Evolutionary conservation across 1,139 yeast genomes (phyloP), one percentile per base, ranked within the genome.

Genomic region (Kurtzmaniella quercitrusa): DNA sequence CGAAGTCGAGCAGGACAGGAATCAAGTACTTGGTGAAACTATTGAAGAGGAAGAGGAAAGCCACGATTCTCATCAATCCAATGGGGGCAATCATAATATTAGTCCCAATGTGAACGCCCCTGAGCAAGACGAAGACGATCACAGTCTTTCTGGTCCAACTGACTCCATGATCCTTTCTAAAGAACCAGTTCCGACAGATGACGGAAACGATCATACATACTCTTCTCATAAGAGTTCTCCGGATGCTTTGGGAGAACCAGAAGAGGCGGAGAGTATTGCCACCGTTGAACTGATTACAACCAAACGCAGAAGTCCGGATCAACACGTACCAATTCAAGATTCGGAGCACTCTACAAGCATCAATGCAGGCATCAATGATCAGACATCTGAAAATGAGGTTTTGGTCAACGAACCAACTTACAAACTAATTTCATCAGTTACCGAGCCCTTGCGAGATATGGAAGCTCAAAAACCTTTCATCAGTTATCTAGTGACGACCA

Each of bases 391-490:
- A 7, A 18, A 14, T 30, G 18, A 30, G 17, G 7, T 18, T 11
- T 14, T 14, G 18, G 18, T 14, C 18, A 5, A 30, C 11, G 18
- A 30, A 30, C 6, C 4, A 19, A 26, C 15, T 19, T 65, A 60
- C 47, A 35, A 44, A 20, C 66, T 78, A 21, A 56, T 60, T n/a
- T 60, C 77, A 14, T 55, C 64, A 2, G 94, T 88, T 3, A 66
- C 80, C 3, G 78, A 78, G 36, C 97, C 98, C 1, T 82, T 82
- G 52, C 83, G 88, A 55, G 95, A 88, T 50, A 54, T 70, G 50
- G 82, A 80, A 50, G 85, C 88, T 2, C 87, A 87, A 49, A 85
- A 84, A 50, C 84, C 94, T 3, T 91, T 72, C 61, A 88, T 89
- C 8, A 80, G 95, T 3, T 93, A 88, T 57, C 75, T 87, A 41